Base-by-base conservation (phyloP, 768 basidiomycete species). In the Leucocoprinus sp. region DNA sequence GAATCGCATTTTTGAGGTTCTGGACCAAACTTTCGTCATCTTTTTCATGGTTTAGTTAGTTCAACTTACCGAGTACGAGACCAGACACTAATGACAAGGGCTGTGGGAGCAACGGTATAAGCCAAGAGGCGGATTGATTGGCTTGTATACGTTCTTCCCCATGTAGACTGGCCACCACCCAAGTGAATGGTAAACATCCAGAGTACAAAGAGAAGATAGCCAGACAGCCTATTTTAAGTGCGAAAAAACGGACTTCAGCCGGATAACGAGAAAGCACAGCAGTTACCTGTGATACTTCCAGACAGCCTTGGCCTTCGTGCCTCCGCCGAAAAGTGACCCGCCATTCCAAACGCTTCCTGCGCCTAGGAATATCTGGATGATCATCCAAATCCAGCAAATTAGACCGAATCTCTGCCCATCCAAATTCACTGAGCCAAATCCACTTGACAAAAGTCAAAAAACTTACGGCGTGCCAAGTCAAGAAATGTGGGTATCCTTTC, bases 271-370 rank as follows among this genome's bases (percentile, higher is more conserved):
- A 22, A 19, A 26, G 22, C 37, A 18, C 26, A 17, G 22, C 23
- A 37, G 60, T 33, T 50, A 80, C 82, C 89, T 67, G 55, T 93
- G 89, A 52, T 87, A 91, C 58, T 90, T 92, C 83, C 88, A 92
- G 15, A 90, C 48, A 1, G 65, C 59, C 59, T 86, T 91, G 11
- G 87, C 85, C 57, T 75, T 81, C 35, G 67, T 60, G 11, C 75
- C 79, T 1, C 87, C 85, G 4, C 88, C 86, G 56, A 90, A 84
- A 0, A 69, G 67, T 12, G 68, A 69, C 8, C 88, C 88, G 5
- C 65, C 70, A 50, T 72, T 80, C 87, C 87, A 89, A 12, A 88
- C 84, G 40, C 82, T 85, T n/a, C 75, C 79, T 2, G 70, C 84
- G 4, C 89, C 89, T 0, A 89, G 14, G 7, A 68, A 45, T 5